Base-by-base conservation (phyloP, 2,329 filamentous ascomycete species). In the Dothistroma septosporum region DNA sequence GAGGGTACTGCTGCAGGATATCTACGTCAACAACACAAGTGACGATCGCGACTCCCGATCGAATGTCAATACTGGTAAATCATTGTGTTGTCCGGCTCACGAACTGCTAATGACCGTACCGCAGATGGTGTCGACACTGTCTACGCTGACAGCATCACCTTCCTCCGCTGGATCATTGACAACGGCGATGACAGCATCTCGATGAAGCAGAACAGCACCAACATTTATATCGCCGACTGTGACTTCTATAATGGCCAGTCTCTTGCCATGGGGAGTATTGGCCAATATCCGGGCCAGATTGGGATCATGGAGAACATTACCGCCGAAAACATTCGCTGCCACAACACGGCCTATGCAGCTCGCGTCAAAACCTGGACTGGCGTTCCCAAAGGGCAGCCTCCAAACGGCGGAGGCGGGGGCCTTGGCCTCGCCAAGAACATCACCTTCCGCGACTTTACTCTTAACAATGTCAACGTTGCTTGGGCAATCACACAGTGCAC, bases 391-490 rank as follows among this genome's bases (percentile, higher is more conserved):
- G 65, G 81, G n/a, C 81, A 78, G 55, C 81, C 82, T 1, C 83
- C 83, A 1, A 86, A 87, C 64, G 83, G 84, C 16, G 84, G 83
- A 1, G 83, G 83, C 12, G 83, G 81, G 19, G 83, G 83, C 2
- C 67, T 80, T 0, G 83, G 83, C 7, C 76, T 70, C 55, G 74
- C 73, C 1, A 67, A 71, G 19, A 75, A 77, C 47, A 70, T 80
- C 48, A 65, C 63, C 12, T 72, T 76, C 59, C 70, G 67, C 24
- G 71, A 80, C 59, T 70, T 71, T 53, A 50, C 61, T 7, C 50
- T 72, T 4, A 47, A 65, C 21, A 63, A 70, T 53, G 66, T 67
- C 31, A 67, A 63, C 9, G 59, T 66, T 2, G 64, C 67, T 9
- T 73, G 69, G 53, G 63, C 65, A 1, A 66, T 73, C 48, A 68